A percentile compares a stretch with the other conserved stretches of the same genome.
Evolutionary conservation across 192 early-diverging fungal genomes (phyloP).

Genomic region (Diversispora eburnea): DNA sequence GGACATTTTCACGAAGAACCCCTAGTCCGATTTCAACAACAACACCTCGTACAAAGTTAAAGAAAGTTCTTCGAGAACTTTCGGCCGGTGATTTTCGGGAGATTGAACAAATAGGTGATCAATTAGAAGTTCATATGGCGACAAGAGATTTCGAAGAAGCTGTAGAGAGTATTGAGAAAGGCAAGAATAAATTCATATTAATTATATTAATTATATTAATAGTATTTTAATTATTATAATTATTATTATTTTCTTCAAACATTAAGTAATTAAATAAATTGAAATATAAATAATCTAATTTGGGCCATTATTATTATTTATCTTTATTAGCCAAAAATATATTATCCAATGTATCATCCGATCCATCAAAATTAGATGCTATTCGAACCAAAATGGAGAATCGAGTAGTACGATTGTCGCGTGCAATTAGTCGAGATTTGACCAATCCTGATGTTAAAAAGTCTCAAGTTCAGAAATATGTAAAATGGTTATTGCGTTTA

Average conservation of each 20-base stretch:
- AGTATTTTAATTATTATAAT: too few species aligned
- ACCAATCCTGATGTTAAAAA: conserved; percentile 79
- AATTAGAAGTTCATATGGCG: conserved; percentile 91
- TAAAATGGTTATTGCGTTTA: conserved; percentile 75
- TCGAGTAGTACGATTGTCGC: conserved; percentile 41
- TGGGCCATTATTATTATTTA: too few species aligned
- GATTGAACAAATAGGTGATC: conserved; percentile 77
- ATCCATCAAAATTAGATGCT: conserved; percentile 37
- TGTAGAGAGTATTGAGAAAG: conserved; percentile 65
- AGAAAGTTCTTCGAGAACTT: conserved; percentile 24
- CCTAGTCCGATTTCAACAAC: not conserved
- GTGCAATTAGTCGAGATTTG: conserved; percentile 59
- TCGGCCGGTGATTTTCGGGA: conserved; percentile 46
- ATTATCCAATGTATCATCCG: conserved; percentile 34
- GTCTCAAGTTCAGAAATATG: conserved; percentile 72
- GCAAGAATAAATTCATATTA: conserved; percentile 5
- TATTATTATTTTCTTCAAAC: too few species aligned
- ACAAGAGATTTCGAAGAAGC: conserved; percentile 86
- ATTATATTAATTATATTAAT: too few species aligned
- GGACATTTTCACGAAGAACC: conserved; percentile 5
- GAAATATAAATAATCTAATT: too few species aligned
- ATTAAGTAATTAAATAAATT: too few species aligned
- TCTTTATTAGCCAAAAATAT: conserved; percentile 33
- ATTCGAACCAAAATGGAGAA: conserved; percentile 43
- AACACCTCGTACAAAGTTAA: not conserved